Evolutionary conservation across 75 land plant genomes (phyloP), one percentile per base, ranked within the genome.

Genomic region (Pinus tabuliformis): DNA sequence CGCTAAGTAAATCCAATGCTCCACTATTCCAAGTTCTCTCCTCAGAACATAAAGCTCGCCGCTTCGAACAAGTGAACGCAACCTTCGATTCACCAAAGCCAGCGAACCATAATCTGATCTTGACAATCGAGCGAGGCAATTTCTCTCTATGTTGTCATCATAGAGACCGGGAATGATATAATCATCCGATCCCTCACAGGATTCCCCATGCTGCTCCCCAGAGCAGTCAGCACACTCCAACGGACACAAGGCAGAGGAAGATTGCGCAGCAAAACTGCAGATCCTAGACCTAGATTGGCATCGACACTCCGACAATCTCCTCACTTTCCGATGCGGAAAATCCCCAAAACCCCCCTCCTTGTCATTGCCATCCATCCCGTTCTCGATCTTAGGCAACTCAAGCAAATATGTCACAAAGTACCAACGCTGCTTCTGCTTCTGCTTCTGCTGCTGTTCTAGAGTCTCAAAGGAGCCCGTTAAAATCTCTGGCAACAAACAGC

Each of bases 1-100:
- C 11, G 77, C 79, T 22, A 90, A 64, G 59, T 88, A 90, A 13
- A 90, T 78, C 87, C 87, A 88, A 49, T 87, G 91, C 72, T 90
- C 91, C 6, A 88, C 75, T 2, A 82, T 64, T 5, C 87, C 90
- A 37, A 79, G 79, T 63, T 66, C 65, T 39, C 80, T 63, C 72
- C 90, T 77, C 66, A 80, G 45, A 24, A 59, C 63, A 73, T 83
- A 88, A 24, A 88, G 75, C 70, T 86, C 73, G 36, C 90, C 89
- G 70, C 74, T 80, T 28, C 21, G n/a, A 16, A 88, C 75, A 62
- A 86, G 59, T 6, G 22, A 36, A 5, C 76, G 77, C 37, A 88
- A 86, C 2, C 80, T 42, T 36, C 45, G 56, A 64, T 81, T 84
- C 20, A 87, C 21, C n/a, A 66, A 73, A 14, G 84, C 83, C 61